These are phyloP conservation scores for Wickerhamiella domercqiae DNA, from an alignment of 805 yeast genomes.

Conservation along the genomic window DNA sequence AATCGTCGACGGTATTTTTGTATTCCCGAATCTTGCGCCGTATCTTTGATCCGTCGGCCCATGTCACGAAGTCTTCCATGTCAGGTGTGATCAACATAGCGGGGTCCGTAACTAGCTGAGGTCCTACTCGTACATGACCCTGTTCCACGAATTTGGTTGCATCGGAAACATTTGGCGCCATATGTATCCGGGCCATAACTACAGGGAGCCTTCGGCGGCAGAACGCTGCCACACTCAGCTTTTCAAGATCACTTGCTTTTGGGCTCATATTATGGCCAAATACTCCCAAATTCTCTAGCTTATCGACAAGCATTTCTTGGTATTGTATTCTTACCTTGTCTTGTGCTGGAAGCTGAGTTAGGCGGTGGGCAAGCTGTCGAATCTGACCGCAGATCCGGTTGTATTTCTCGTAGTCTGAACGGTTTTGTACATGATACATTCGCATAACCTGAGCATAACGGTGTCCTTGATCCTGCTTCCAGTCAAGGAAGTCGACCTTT, in stretches of 20 bases:
- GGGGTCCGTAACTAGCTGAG: constrained; percentile 88
- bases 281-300: constrained; percentile 77
- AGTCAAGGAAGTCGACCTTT: constrained; percentile 91
- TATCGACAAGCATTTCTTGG: constrained; percentile 76
- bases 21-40: constrained; percentile 76
- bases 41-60: constrained; percentile 96
- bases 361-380: constrained; percentile 69
- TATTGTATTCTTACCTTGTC: constrained; percentile 82
- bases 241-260: constrained; percentile 83
- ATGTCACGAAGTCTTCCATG: constrained; percentile 91
- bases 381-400: constrained; percentile 86
- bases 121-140: constrained; percentile 96
- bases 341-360: constrained; percentile 69
- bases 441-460: constrained; percentile 95
- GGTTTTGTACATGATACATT: constrained; percentile 79
- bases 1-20: constrained; percentile 54
- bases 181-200: constrained; percentile 82
- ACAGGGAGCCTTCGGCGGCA: constrained; percentile 89
- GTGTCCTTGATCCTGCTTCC: constrained; percentile 94
- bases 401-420: constrained; percentile 92
- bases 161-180: constrained; percentile 79
- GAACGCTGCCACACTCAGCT: constrained; percentile 79
- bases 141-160: constrained; percentile 89
- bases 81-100: constrained; percentile 85
- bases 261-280: constrained; percentile 54